These are phyloP conservation scores for Xylariaceae sp. DNA, from an alignment of 2,329 filamentous ascomycete species.

Conservation along the genomic window DNA sequence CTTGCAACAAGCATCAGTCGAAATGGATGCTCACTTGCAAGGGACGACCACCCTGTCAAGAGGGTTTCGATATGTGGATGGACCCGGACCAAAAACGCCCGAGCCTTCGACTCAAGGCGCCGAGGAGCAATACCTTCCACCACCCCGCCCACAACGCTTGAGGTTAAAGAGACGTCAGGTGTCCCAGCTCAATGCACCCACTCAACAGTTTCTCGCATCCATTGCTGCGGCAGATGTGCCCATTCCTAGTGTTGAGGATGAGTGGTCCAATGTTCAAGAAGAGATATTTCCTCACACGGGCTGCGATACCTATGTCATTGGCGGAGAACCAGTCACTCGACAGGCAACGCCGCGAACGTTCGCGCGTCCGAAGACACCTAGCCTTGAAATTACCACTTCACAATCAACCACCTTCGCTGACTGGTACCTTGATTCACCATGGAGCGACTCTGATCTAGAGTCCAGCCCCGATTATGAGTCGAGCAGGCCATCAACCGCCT, in stretches of 20 bases:
- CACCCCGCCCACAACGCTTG: constrained; percentile 53
- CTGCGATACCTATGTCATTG: constrained; percentile 34
- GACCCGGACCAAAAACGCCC: constrained; percentile 48
- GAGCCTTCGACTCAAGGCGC: constrained; percentile 44
- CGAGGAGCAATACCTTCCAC: constrained; percentile 40
- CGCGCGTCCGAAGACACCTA: constrained; percentile 60
- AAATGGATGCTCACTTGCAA: constrained; percentile 46
- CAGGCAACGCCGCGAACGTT: constrained; percentile 41
- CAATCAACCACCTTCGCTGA: constrained; percentile 52
- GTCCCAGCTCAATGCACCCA: constrained; percentile 55
- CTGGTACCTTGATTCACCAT: constrained; percentile 57
- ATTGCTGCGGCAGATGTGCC: constrained; percentile 64
- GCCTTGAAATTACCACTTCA: constrained; percentile 43
- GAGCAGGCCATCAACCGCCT: constrained; percentile 58
- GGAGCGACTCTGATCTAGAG: constrained; percentile 51
- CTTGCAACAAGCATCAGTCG: background rate
- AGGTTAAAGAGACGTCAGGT: constrained; percentile 55
- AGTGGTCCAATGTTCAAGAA: constrained; percentile 44
- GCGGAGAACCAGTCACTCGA: constrained; percentile 31
- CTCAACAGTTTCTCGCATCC: constrained; percentile 64
- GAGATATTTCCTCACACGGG: constrained; percentile 40
- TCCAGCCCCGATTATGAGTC: constrained; percentile 59
- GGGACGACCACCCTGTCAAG: constrained; percentile 44
- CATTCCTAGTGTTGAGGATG: constrained; percentile 63
- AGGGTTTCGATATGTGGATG: constrained; percentile 38